Base-by-base conservation (phyloP, 495 filamentous ascomycete species). In the Penicillium taxi region DNA sequence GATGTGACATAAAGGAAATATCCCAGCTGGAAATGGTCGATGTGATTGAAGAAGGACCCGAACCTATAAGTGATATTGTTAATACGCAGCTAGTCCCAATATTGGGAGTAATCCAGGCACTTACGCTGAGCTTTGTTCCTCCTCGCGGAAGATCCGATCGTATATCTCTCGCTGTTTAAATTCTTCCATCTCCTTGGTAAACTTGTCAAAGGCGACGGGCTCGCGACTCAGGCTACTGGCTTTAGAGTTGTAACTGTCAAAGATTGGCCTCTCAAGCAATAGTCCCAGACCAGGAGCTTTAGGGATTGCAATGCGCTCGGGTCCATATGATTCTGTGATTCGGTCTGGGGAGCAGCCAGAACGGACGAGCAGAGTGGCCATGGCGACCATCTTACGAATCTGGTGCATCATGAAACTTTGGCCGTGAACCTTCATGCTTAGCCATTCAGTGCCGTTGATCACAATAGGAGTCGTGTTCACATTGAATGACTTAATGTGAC, bases 381-480 rank as follows among this genome's bases (percentile, higher is more conserved):
- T 88, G 42, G 81, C 84, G 11, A 98, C 84, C 91, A 98, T 98
- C 61, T 95, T 96, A 41, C 91, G 82, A 59, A 98, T 98, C 61
- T 98, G 91, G 57, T 98, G 91, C 91, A 98, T 98, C 91, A 98
- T 98, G 72, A 98, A 98, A 41, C 81, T 87, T 61, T 98, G 91
- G 0, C 91, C 91, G 59, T 96, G 93, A 12, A 98, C 86, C 48
- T 93, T 94, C 37, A 96, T 68, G 17, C 83, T 90, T 6, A 98
- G 72, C 91, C 91, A 98, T 62, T 98, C 81, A 11, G 85, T 94
- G 55, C 86, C 82, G 45, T 87, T 74, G 56, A 94, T 91, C 37
- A 84, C 68, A 41, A 96, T 78, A 1, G 89, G 89, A 17, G 73
- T 67, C 0, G 66, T 53, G 44, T 82, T 74, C 19, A 81, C 75